These are phyloP conservation scores for Colletotrichum sp. DNA, from an alignment of 2,329 filamentous ascomycete species.

Conservation along the genomic window DNA sequence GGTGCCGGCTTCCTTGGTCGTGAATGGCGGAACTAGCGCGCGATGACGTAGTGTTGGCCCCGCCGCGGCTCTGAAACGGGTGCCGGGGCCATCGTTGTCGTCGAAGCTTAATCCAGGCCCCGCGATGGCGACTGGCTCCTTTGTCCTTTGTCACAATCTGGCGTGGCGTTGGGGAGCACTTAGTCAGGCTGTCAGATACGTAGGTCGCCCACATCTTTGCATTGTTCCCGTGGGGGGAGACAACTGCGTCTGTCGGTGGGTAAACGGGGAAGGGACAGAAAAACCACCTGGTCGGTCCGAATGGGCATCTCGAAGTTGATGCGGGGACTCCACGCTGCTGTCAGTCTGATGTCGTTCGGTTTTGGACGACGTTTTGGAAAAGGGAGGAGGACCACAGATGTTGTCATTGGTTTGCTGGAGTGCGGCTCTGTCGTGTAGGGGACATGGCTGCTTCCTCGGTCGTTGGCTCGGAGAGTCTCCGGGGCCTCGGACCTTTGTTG, in stretches of 20 bases:
- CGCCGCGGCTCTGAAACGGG: conserved; percentile 17
- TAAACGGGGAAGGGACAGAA: not conserved
- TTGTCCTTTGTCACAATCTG: not conserved
- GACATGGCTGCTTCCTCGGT: conserved; percentile 2
- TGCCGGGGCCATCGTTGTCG: not conserved
- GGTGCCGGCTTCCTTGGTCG: not conserved
- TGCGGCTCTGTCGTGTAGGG: not conserved
- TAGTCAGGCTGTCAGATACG: not conserved
- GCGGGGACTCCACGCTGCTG: conserved; percentile 10
- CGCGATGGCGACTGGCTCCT: not conserved
- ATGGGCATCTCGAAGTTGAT: not conserved
- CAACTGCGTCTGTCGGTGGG: not conserved
- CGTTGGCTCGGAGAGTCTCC: conserved; percentile 12
- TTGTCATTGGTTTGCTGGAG: not conserved
- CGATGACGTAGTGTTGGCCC: conserved; percentile 6
- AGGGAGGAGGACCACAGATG: not conserved
- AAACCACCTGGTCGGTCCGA: conserved; percentile 1
- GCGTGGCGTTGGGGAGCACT: not conserved
- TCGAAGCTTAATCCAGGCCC: conserved; percentile 6
- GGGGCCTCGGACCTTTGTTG: not conserved
- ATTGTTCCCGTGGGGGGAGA: not conserved
- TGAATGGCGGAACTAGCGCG: not conserved
- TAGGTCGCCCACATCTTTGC: not conserved
- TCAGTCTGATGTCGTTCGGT: conserved; percentile 8
- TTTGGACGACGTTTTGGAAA: not conserved